Percentiles rank a stretch among this genome's conserved stretches.
Evolutionary conservation across 768 basidiomycete species (phyloP).

Genomic region (Dictyophora rubrovolvata): DNA sequence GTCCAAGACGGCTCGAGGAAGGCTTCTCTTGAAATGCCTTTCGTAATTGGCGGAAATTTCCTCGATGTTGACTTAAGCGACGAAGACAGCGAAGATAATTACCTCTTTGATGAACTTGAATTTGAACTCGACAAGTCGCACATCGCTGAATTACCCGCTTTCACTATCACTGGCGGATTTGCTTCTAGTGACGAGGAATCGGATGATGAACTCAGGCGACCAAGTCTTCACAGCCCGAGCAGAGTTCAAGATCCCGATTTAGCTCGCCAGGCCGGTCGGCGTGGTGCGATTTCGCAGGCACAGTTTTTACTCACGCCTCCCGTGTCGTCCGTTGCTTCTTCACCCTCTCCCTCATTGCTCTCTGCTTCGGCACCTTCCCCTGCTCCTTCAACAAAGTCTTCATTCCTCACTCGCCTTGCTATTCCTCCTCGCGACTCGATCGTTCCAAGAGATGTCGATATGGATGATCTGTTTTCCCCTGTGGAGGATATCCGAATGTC

Average conservation of each 20-base stretch:
- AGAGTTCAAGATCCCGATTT: not conserved
- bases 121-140: not conserved
- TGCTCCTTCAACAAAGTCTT: not conserved
- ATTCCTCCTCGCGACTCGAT: conserved; percentile 5
- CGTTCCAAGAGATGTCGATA: not conserved
- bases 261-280: not conserved
- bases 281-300: not conserved
- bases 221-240: not conserved
- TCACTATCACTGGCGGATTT: not conserved
- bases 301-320: not conserved
- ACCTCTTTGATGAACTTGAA: not conserved
- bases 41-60: not conserved
- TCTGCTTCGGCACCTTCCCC: not conserved
- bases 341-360: not conserved
- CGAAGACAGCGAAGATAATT: not conserved
- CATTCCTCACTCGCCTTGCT: not conserved
- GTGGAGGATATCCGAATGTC: not conserved
- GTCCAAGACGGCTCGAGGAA: conserved; percentile 1
- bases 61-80: not conserved
- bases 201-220: not conserved
- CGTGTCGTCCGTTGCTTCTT: not conserved
- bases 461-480: not conserved
- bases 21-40: conserved; percentile 3
- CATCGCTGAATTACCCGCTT: not conserved
- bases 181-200: conserved; percentile 5